Evolutionary conservation across 257 asterid species (phyloP).

Genomic region (Anisodus tanguticus): DNA sequence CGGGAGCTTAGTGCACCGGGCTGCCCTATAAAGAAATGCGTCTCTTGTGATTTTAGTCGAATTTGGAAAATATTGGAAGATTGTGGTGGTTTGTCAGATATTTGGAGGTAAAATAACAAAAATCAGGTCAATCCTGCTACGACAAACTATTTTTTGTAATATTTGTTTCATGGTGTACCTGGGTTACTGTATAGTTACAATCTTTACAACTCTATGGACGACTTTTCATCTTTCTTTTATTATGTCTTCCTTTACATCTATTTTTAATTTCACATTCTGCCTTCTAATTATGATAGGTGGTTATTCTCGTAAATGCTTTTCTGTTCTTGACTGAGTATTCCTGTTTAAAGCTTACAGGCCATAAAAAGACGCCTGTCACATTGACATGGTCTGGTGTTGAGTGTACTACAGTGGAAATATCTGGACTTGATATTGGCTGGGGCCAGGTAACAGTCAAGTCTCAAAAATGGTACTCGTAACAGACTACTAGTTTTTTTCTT

Average conservation of each 20-base stretch:
- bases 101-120: not conserved
- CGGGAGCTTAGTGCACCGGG: no score
- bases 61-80: not conserved
- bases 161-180: not conserved
- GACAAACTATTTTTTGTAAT: not conserved
- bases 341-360: constrained; percentile 79
- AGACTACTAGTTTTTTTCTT: not conserved
- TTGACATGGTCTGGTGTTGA: constrained; percentile 67
- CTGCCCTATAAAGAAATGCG: not conserved
- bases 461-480: not conserved
- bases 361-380: constrained; percentile 59
- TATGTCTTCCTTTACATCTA: not conserved
- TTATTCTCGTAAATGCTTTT: not conserved
- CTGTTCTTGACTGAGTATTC: constrained; percentile 31
- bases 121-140: not conserved
- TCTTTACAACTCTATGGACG: not conserved
- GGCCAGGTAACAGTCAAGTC: constrained; percentile 74
- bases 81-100: not conserved
- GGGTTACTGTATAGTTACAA: not conserved
- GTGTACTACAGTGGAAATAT: constrained; percentile 68
- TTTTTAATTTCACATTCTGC: not conserved
- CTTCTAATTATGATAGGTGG: not conserved
- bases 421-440: constrained; percentile 99
- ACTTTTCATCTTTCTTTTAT: not conserved
- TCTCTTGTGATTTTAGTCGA: not conserved